phyloP scores from a whole-genome alignment of 805 yeast genomes.

The Ogataea allantospora region DNA sequence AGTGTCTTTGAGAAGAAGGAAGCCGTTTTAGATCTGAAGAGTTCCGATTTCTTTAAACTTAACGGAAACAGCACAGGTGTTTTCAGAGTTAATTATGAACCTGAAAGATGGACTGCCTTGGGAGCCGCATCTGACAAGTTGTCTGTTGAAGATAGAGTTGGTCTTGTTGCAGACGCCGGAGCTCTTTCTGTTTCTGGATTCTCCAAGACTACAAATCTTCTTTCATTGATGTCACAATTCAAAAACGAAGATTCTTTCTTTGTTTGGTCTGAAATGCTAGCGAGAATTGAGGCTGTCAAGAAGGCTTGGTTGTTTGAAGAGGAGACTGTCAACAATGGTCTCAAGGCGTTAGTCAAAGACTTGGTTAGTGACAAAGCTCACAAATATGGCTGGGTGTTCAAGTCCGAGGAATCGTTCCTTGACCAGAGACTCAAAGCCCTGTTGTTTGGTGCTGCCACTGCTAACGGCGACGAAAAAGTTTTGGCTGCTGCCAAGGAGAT shows the following conservation, averaged over 20 bases:
- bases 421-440: slow-evolving; percentile 40
- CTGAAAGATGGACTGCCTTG: slow-evolving; percentile 37
- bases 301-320: slow-evolving; percentile 41
- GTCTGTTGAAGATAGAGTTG: slow-evolving; percentile 51
- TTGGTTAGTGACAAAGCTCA: slow-evolving; percentile 29
- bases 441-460: slow-evolving; percentile 43
- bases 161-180: slow-evolving; percentile 54
- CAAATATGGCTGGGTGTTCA: slow-evolving; percentile 77
- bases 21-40: slow-evolving; percentile 15
- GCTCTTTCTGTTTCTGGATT: slow-evolving; percentile 50
- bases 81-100: slow-evolving; percentile 51
- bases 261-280: slow-evolving; percentile 57
- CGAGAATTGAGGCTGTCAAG: slow-evolving; percentile 36
- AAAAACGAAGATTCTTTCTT: slow-evolving; percentile 42
- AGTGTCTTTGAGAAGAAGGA: slow-evolving; percentile 29
- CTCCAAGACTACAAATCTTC: slow-evolving; percentile 42
- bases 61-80: slow-evolving; percentile 54
- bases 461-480: slow-evolving; percentile 40
- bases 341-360: slow-evolving; percentile 34
- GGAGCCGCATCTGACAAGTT: slow-evolving; percentile 39
- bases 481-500: slow-evolving; percentile 25
- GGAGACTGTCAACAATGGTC: slow-evolving; percentile 30
- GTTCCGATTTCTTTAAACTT: slow-evolving; percentile 41
- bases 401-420: slow-evolving; percentile 63
- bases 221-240: slow-evolving; percentile 43